Conservation (phyloP, 495 filamentous ascomycete species). For the Trichoderma asperelloides region DNA sequence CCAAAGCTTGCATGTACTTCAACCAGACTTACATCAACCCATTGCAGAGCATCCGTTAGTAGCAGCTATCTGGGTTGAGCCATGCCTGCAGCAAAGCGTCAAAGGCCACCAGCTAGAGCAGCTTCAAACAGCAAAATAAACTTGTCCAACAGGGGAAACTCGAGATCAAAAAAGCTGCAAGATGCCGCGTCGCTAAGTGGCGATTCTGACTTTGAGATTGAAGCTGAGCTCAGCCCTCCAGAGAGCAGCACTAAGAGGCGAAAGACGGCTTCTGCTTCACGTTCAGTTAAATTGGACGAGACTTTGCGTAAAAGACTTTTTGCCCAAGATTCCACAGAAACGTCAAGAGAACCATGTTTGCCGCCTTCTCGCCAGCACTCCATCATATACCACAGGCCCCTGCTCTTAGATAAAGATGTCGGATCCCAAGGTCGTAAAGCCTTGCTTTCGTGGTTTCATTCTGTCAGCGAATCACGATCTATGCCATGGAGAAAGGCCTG, state of each 20-base stretch:
- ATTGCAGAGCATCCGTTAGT: too few species aligned
- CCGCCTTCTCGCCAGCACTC: slow-evolving; percentile 16
- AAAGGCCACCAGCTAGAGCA: not conserved
- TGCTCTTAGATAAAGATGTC: slow-evolving; percentile 25
- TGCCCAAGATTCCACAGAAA: not conserved
- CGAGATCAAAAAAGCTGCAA: not conserved
- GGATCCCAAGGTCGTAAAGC: slow-evolving; percentile 16
- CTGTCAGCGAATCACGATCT: slow-evolving; percentile 22
- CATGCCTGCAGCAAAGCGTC: not conserved
- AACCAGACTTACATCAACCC: not conserved
- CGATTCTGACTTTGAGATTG: not conserved
- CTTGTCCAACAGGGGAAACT: not conserved
- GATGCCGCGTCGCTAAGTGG: not conserved
- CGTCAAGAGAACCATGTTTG: not conserved
- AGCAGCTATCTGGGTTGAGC: not conserved
- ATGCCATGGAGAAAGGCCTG: slow-evolving; percentile 44
- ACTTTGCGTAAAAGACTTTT: not conserved
- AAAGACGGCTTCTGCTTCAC: not conserved
- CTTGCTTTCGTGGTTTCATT: slow-evolving; percentile 34
- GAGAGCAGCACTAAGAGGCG: not conserved
- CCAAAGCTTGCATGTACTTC: not conserved
- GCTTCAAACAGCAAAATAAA: not conserved
- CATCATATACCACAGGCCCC: slow-evolving; percentile 30
- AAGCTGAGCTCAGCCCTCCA: not conserved
- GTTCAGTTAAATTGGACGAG: not conserved